A percentile compares a stretch with the other conserved stretches of the same genome.
Evolutionary conservation across 768 basidiomycete species (phyloP).

Genomic region (Mrakia blollopis): DNA sequence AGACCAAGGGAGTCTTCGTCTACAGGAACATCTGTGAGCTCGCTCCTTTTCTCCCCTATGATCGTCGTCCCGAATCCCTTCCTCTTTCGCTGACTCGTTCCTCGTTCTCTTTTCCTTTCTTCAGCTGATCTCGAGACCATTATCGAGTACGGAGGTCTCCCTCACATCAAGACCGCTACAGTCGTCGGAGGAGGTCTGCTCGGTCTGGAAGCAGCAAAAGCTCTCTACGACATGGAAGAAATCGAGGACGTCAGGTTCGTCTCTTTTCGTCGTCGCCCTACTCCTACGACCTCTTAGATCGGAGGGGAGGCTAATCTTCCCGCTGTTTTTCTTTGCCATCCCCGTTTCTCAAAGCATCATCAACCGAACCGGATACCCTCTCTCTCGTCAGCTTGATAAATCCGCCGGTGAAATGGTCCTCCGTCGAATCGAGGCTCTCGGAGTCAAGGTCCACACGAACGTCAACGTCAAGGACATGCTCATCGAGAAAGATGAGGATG

Average conservation of each 20-base stretch:
- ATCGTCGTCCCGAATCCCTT: no score
- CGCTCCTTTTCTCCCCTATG: no score
- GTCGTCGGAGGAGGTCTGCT: slow-evolving; percentile 68
- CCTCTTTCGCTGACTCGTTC: not conserved
- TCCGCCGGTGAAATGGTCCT: slow-evolving; percentile 60
- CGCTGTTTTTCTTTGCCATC: no score
- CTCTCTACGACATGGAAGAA: slow-evolving; percentile 56
- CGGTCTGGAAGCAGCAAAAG: slow-evolving; percentile 71
- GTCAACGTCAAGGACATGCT: slow-evolving; percentile 47
- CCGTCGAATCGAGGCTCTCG: slow-evolving; percentile 57
- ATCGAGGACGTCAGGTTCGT: slow-evolving; percentile 48
- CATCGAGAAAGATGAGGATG: slow-evolving; percentile 45
- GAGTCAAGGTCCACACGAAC: slow-evolving; percentile 55
- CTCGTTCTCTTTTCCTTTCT: not conserved
- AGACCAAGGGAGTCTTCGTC: slow-evolving; percentile 59
- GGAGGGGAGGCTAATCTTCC: not conserved
- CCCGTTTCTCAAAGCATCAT: slow-evolving; percentile 45
- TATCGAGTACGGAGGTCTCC: slow-evolving; percentile 49
- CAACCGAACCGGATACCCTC: slow-evolving; percentile 53
- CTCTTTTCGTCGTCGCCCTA: not conserved
- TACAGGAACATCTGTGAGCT: slow-evolving; percentile 57
- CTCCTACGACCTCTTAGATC: not conserved
- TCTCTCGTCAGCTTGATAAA: slow-evolving; percentile 58
- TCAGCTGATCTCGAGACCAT: slow-evolving; percentile 59
- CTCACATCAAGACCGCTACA: slow-evolving; percentile 44